Percentiles rank a stretch among this genome's conserved stretches.
phyloP scores from a whole-genome alignment of 2,329 filamentous ascomycete species.

The Scedosporium aurantiacum region DNA sequence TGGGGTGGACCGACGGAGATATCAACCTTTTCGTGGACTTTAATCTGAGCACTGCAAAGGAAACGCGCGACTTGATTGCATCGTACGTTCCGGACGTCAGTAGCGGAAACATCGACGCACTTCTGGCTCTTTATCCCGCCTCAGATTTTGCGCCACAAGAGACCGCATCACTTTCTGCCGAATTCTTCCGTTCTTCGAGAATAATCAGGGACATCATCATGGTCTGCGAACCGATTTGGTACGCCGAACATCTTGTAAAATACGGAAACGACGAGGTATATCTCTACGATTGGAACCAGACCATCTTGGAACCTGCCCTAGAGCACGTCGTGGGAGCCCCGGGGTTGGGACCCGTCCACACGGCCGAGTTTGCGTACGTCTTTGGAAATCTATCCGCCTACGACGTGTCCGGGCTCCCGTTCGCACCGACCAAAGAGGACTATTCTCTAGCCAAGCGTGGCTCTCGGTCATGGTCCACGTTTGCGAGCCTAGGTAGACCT shows the following conservation, averaged over 20 bases:
- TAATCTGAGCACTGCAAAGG: slow-evolving; percentile 24
- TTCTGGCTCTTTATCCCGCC: slow-evolving; percentile 39
- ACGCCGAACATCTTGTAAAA: slow-evolving; percentile 25
- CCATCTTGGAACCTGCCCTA: slow-evolving; percentile 35
- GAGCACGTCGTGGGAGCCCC: slow-evolving; percentile 18
- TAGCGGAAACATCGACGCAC: slow-evolving; percentile 20
- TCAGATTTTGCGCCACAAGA: slow-evolving; percentile 29
- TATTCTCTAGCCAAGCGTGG: slow-evolving; percentile 25
- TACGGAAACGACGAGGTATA: slow-evolving; percentile 28
- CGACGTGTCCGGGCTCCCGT: slow-evolving; percentile 22
- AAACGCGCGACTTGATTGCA: slow-evolving; percentile 28
- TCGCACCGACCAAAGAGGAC: slow-evolving; percentile 26
- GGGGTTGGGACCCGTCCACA: slow-evolving; percentile 36
- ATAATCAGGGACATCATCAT: slow-evolving; percentile 42
- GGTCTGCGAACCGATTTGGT: slow-evolving; percentile 34
- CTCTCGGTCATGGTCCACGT: slow-evolving; percentile 36
- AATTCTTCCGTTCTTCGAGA: slow-evolving; percentile 38
- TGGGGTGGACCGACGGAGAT: slow-evolving; percentile 40
- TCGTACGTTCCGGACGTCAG: slow-evolving; percentile 26
- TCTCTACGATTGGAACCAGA: slow-evolving; percentile 43
- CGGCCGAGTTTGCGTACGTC: slow-evolving; percentile 41
- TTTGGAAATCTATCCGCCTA: slow-evolving; percentile 36
- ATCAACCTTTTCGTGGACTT: slow-evolving; percentile 29
- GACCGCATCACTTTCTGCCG: slow-evolving; percentile 26
- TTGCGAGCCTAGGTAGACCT: slow-evolving; percentile 28